These are phyloP conservation scores for Podosphaera leucotricha DNA, from an alignment of 2,329 filamentous ascomycete species.

Conservation along the genomic window DNA sequence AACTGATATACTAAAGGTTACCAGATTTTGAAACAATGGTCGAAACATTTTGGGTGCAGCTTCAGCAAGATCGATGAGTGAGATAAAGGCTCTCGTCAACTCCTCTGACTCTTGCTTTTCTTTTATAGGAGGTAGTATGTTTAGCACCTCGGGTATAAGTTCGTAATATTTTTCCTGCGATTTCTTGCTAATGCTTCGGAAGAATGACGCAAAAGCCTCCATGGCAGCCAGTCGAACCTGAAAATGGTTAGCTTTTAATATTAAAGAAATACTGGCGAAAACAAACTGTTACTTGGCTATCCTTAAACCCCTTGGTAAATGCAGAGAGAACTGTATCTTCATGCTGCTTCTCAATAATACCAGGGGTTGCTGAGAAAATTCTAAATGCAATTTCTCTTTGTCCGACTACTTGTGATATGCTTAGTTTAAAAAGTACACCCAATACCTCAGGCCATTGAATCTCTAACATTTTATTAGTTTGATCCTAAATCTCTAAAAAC, in stretches of 20 bases:
- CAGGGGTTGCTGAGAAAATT: conserved; percentile 84
- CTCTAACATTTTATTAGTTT: conserved; percentile 24
- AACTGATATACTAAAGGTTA: conserved; percentile 79
- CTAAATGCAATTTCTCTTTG: conserved; percentile 85
- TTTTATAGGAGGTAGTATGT: conserved; percentile 84
- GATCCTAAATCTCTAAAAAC: background rate
- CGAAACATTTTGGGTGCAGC: conserved; percentile 97
- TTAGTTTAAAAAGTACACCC: conserved; percentile 65
- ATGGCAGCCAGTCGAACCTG: conserved; percentile 81
- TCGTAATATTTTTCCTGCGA: conserved; percentile 68
- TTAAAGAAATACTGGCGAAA: background rate
- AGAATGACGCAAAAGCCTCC: conserved; percentile 92
- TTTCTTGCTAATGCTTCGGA: conserved; percentile 75
- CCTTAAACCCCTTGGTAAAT: conserved; percentile 80
- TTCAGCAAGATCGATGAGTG: conserved; percentile 85
- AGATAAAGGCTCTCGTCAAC: conserved; percentile 68
- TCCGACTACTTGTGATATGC: conserved; percentile 59
- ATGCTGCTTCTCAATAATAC: conserved; percentile 89
- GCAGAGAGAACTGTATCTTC: conserved; percentile 73
- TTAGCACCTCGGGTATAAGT: conserved; percentile 75
- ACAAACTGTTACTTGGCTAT: conserved; percentile 54
- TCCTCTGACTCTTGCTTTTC: conserved; percentile 77
- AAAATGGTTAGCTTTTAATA: conserved; percentile 2
- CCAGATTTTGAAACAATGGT: conserved; percentile 72
- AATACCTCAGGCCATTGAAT: conserved; percentile 80